Evolutionary conservation across 345 rosid species (phyloP).

Genomic region (Brassica napus): DNA sequence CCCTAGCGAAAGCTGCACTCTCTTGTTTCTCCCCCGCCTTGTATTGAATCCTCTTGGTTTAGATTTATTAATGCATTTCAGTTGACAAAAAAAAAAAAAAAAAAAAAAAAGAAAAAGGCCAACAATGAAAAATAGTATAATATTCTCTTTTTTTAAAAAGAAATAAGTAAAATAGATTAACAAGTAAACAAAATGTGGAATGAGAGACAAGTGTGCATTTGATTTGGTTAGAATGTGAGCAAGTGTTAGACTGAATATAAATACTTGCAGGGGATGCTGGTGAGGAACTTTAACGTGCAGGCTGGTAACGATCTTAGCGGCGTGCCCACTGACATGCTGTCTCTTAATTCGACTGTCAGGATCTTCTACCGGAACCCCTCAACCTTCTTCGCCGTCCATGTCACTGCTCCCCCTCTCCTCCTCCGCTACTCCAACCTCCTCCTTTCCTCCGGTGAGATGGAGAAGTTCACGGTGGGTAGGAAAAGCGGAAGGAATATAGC

Average conservation of each 20-base stretch:
- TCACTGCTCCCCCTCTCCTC: constrained; percentile 71
- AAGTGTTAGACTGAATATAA: not conserved
- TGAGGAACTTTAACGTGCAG: constrained; percentile 77
- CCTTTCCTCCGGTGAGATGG: constrained; percentile 85
- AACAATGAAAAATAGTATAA: not conserved
- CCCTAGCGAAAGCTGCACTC: too few relatives aligned
- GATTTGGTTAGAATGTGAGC: not conserved
- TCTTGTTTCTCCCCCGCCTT: too few relatives aligned
- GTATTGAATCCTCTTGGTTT: too few relatives aligned
- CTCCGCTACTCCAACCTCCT: constrained; percentile 76
- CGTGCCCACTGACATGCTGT: constrained; percentile 90
- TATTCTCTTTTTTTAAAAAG: too few relatives aligned
- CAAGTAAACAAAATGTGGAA: constrained; percentile 8
- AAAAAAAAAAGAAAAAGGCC: too few relatives aligned
- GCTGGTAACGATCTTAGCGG: constrained; percentile 87
- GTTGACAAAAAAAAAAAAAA: too few relatives aligned
- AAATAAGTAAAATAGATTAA: not conserved
- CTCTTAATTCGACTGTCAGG: constrained; percentile 90
- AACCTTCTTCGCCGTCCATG: constrained; percentile 89
- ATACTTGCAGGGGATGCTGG: constrained; percentile 63
- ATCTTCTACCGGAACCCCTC: constrained; percentile 77
- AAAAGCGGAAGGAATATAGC: constrained; percentile 47
- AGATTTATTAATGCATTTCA: too few relatives aligned
- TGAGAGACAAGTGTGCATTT: not conserved
- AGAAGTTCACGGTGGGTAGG: constrained; percentile 71